Evolutionary conservation across 768 basidiomycete species (phyloP).

Genomic region (Candolleomyces aberdarensis): DNA sequence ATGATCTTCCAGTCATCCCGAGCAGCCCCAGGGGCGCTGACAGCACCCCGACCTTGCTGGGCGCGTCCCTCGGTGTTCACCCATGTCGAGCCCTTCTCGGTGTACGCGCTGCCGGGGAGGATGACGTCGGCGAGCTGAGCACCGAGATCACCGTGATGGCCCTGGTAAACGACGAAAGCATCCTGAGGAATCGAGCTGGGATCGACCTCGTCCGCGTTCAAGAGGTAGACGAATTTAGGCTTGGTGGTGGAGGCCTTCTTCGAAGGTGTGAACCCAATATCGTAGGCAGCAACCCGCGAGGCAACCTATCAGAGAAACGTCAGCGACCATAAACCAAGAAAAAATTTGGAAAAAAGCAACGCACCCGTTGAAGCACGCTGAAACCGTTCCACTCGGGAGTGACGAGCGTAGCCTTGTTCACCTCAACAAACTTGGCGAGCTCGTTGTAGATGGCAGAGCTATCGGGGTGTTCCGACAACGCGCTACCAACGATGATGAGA

Average conservation of each 20-base stretch:
- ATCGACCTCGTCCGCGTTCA: constrained; percentile 94
- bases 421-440: constrained; percentile 76
- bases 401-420: constrained; percentile 69
- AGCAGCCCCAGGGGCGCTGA: constrained; percentile 90
- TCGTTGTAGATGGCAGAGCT: constrained; percentile 74
- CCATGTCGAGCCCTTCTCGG: constrained; percentile 87
- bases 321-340: neutral
- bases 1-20: constrained; percentile 98
- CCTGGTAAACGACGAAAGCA: constrained; percentile 98
- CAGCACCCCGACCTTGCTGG: constrained; percentile 88
- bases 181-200: constrained; percentile 83
- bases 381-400: constrained; percentile 96
- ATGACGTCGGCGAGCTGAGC: constrained; percentile 98
- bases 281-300: constrained; percentile 92
- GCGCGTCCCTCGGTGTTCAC: constrained; percentile 95
- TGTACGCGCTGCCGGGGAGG: constrained; percentile 90
- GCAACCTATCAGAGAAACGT: constrained; percentile 54
- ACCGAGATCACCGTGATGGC: constrained; percentile 96
- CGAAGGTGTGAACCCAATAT: constrained; percentile 90
- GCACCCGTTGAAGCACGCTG: constrained; percentile 86
- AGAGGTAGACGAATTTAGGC: constrained; percentile 94
- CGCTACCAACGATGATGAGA: constrained; percentile 89
- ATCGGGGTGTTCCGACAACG: constrained; percentile 80
- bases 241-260: constrained; percentile 67
- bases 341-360: constrained; percentile 20